Base-by-base conservation (phyloP, 306 rosid genomes). In the Begonia peltatifolia region DNA sequence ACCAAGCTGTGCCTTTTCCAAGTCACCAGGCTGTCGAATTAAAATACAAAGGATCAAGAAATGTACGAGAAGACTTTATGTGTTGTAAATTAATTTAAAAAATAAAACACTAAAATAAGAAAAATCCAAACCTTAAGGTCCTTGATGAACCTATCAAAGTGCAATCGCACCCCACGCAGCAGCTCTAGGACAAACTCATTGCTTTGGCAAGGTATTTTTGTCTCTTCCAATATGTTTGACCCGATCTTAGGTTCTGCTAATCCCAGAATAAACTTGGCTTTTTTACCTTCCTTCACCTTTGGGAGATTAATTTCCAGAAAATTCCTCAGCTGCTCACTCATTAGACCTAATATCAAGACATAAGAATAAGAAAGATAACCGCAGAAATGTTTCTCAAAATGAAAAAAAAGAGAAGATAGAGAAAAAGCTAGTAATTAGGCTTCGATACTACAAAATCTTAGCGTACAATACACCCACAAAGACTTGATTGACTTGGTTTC, bases 1-100 rank as follows among this genome's bases (percentile, higher is more conserved):
- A 70, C 96, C 96, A 61, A 83, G 96, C 65, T 83, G 94, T 17
- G 90, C 90, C 54, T 87, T 83, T 30, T 78, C 90, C 53, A 83
- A 47, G 71, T 87, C 96, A 14, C 94, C 94, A 6, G 90, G 63
- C 96, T 87, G 60, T 46, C 3, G 10, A 63, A 53, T 56, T 17
- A 9, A 66, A 17, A 5, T 36, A 17, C 10, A 46, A 14, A 38
- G 22, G 11, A n/a, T n/a, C n/a, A n/a, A n/a, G n/a, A n/a, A n/a
- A n/a, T n/a, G n/a, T n/a, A n/a, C n/a, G n/a, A n/a, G n/a, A n/a
- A n/a, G n/a, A n/a, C n/a, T 44, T 0, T 44, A 11, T 44, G 3
- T 44, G 2, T 44, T 44, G 2, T 11, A 44, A 11, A 11, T 44
- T 44, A n/a, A 6, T 11, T 44, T 44, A 44, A 44, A 44, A 44